Base-by-base conservation (phyloP, 495 filamentous ascomycete genomes). In the Symbiotaphrina buchneri region DNA sequence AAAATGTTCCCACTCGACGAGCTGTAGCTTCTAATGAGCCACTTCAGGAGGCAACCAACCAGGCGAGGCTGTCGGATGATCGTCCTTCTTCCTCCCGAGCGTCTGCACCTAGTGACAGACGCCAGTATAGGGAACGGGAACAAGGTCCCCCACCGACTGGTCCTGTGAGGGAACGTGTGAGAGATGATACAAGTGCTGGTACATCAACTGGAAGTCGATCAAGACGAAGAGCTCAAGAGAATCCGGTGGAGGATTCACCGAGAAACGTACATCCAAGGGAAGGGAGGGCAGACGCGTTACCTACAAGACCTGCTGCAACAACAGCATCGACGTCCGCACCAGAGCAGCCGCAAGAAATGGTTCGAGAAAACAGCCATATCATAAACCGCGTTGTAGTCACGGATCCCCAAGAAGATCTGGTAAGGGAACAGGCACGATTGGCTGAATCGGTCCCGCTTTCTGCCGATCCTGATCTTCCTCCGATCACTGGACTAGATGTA, bases 361-460 rank as follows among this genome's bases (percentile, higher is more conserved):
- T 7, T 43, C 33, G 13, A 27, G 21, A 23, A 35, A 43, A 1
- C 39, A 41, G 5, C 32, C 40, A 8, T 35, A 67, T 90, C 14
- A 69, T 91, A 37, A 78, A 79, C 42, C 66, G 75, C 23, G 64
- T 87, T 10, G 48, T 83, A 38, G 63, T 84, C 31, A 76, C 74
- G 30, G 79, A 90, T 40, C 78, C 79, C 13, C 61, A 69, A 36
- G 71, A 78, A 17, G 81, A 90, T 44, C 58, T 81, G 30, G 72
- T 68, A 26, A 62, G 83, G 30, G 83, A 84, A 46, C 59, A 63
- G 36, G 75, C 75, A 39, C 74, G 82, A 17, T 56, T 73, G 39
- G 55, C 56, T 10, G 67, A 76, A 44, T 58, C 75, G 20, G 59
- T 67, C 18, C 58, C 67, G 8, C 58, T 58, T 3, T 52, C 59